Conservation (phyloP, 2,329 filamentous ascomycete species). For the Ceratocystiopsis brevicomis region DNA sequence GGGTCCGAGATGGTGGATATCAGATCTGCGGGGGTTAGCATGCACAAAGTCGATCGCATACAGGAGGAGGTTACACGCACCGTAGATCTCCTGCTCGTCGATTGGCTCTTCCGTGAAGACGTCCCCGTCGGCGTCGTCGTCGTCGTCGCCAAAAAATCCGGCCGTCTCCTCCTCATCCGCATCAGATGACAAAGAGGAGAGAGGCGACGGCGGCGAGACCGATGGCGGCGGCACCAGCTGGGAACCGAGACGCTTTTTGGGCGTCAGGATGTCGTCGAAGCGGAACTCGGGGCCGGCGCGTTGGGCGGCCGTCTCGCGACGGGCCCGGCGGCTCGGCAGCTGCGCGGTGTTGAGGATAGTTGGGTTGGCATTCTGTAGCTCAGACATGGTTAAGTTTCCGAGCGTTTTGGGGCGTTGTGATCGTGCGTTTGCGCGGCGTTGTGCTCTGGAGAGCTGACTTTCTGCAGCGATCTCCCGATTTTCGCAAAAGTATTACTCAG, state of each 20-base stretch:
- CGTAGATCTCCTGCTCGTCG: constrained; percentile 93
- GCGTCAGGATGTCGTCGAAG: constrained; percentile 27
- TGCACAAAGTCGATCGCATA: not conserved
- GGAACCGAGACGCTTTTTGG: constrained; percentile 20
- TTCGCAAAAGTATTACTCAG: no score
- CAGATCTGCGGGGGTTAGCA: constrained; percentile 43
- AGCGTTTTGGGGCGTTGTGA: not conserved
- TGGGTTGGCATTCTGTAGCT: constrained; percentile 67
- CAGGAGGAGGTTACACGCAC: constrained; percentile 24
- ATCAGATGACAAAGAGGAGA: constrained; percentile 17
- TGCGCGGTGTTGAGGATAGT: constrained; percentile 78
- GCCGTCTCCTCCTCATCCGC: constrained; percentile 10
- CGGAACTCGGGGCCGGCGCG: constrained; percentile 27
- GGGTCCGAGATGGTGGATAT: constrained; percentile 91
- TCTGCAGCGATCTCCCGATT: no score
- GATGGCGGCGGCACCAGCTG: constrained; percentile 11
- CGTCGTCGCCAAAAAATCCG: constrained; percentile 10
- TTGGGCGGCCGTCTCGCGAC: constrained; percentile 28
- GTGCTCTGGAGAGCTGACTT: no score
- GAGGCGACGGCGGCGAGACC: constrained; percentile 11
- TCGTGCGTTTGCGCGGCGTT: not conserved
- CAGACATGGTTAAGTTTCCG: constrained; percentile 16
- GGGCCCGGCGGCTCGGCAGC: constrained; percentile 58
- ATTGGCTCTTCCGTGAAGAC: constrained; percentile 60
- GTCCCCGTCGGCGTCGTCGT: constrained; percentile 25